Evolutionary conservation across 768 basidiomycete species (phyloP), one percentile per base, ranked within the genome.

Genomic region (Boletus subcaerulescens): DNA sequence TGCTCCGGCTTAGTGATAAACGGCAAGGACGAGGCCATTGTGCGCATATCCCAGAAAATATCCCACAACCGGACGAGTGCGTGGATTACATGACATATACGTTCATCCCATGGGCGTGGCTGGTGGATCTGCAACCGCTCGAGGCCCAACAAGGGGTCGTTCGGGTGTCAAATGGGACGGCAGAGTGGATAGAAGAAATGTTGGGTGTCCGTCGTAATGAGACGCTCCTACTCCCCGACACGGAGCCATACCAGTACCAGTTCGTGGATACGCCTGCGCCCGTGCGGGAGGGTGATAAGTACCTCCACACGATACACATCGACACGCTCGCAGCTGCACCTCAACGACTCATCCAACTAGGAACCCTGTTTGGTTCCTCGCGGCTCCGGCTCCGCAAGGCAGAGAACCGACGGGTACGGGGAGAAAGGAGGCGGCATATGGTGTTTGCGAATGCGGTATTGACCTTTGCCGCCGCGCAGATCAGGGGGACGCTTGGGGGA

Each of bases 291-390:
- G 65, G 57, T 0, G 45, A 45, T 20, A 65, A 59, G 15, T 65
- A 61, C 43, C 42, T 35, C 2, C 38, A 33, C 3, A 9, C 39
- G 1, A 36, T 65, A 2, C 2, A 15, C 10, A 61, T 67, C 12
- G 59, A 58, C 3, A 35, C 13, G 17, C 65, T 67, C 29, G 52
- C 50, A 0, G 50, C 20, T 0, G 47, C 40, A 3, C 32, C 62
- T 0, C 73, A 81, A 53, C 80, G 77, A 10, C 77, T 92, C 26
- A 63, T 93, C 15, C 82, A 86, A 52, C 63, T 93, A 14, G 91
- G 91, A 10, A 84, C 85, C 0, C 77, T 92, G 2, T 92, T 92
- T 70, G 89, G 89, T 5, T 85, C 88, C 1, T 83, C 84, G 3
- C 80, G 91, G 10, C 71, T 92, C 3, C 76, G 79, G 22, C 74